Conservation (phyloP, 768 basidiomycete species). For the Nidularia pulvinata region DNA sequence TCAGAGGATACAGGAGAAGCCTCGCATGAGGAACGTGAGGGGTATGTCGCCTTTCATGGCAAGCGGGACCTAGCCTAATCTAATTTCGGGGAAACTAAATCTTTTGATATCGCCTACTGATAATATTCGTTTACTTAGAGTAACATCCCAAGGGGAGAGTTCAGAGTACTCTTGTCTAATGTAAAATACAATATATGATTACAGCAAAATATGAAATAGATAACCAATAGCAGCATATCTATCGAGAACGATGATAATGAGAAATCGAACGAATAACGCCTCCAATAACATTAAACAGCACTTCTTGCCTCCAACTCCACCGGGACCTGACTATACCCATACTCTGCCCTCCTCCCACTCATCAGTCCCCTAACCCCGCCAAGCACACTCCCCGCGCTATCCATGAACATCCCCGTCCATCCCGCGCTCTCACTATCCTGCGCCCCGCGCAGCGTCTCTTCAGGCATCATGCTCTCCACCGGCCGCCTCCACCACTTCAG, state of each 20-base stretch:
- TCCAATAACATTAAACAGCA: conserved; percentile 4
- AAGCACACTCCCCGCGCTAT: conserved; percentile 36
- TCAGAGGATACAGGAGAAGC: too few species aligned
- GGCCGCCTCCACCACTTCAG: conserved; percentile 87
- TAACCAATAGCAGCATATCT: not conserved
- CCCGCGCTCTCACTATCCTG: conserved; percentile 32
- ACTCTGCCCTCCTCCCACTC: conserved; percentile 31
- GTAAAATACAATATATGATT: not conserved
- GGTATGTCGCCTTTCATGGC: too few species aligned
- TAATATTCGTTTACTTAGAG: too few species aligned
- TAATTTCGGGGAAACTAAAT: too few species aligned
- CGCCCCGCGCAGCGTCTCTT: conserved; percentile 44
- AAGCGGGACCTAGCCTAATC: too few species aligned
- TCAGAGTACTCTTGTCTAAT: too few species aligned
- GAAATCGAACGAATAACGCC: not conserved
- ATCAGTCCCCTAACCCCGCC: conserved; percentile 40
- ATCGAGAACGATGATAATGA: not conserved
- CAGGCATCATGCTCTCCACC: conserved; percentile 67
- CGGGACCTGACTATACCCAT: conserved; percentile 71
- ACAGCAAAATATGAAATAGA: not conserved
- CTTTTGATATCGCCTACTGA: too few species aligned
- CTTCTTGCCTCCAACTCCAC: conserved; percentile 54
- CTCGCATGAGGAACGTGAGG: too few species aligned
- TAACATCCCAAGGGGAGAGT: too few species aligned
- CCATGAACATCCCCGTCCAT: conserved; percentile 47